These are phyloP conservation scores for Boletellus deceptivus DNA, from an alignment of 1,284 basidiomycete species.

Conservation along the genomic window DNA sequence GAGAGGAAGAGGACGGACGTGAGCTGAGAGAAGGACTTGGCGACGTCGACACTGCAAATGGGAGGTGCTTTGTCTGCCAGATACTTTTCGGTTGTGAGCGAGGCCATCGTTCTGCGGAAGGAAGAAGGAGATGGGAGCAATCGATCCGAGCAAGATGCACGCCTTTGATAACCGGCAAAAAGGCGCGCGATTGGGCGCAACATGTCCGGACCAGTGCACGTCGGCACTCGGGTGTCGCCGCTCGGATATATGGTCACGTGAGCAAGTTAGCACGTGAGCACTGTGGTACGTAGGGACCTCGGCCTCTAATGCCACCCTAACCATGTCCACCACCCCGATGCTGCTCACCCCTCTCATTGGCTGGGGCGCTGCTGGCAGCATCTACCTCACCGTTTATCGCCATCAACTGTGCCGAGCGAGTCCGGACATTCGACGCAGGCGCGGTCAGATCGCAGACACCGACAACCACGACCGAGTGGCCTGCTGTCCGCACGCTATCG, in stretches of 20 bases:
- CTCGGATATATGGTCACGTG: background rate
- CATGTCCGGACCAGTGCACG: background rate
- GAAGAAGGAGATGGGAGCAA: constrained; percentile 4
- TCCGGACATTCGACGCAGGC: constrained; percentile 43
- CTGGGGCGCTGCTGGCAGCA: constrained; percentile 7
- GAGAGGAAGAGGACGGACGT: constrained; percentile 41
- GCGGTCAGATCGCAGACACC: constrained; percentile 60
- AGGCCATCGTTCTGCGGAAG: constrained; percentile 33
- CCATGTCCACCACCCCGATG: too few species aligned
- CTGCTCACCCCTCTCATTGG: constrained; percentile 3
- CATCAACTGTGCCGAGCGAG: constrained; percentile 66
- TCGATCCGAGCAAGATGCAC: constrained; percentile 10
- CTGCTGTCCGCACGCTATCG: constrained; percentile 50
- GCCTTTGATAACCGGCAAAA: constrained; percentile 13
- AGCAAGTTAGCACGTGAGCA: too few species aligned
- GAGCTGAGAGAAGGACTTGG: constrained; percentile 63
- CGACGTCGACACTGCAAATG: constrained; percentile 64
- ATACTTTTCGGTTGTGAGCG: constrained; percentile 53
- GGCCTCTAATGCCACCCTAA: too few species aligned
- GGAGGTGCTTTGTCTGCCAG: constrained; percentile 68
- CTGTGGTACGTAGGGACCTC: too few species aligned
- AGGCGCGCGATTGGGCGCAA: constrained; percentile 7
- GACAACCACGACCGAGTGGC: constrained; percentile 51
- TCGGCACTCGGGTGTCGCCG: background rate
- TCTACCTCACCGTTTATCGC: constrained; percentile 43